Evolutionary conservation across 768 basidiomycete genomes (phyloP), one percentile per base, ranked within the genome.

Genomic region (Lepiota venenata): DNA sequence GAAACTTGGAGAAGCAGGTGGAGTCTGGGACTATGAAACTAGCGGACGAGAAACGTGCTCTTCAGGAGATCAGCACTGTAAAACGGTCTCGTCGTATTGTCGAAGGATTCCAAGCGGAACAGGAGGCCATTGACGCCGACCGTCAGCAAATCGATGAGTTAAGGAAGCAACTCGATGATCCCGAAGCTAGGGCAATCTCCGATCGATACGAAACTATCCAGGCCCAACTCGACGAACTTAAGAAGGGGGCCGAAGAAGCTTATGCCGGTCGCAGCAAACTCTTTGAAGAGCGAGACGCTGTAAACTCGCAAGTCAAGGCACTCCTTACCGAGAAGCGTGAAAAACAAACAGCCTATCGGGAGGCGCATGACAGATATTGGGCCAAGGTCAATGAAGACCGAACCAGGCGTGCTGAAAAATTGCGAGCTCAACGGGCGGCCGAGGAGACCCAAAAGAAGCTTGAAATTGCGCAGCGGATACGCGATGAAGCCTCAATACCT

Each of bases 11-110:
- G 47, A 87, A 83, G 64, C 90, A 93, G 66, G 86, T 99, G 50
- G 96, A 98, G 66, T 91, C 91, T 4, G 96, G 96, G 21, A 83
- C 63, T 55, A 79, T 99, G 80, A 97, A 92, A 66, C 79, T 98
- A 55, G 93, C 86, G 22, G 95, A 97, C 53, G 97, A 99, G 72
- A 98, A 97, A 73, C 87, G 93, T 48, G 91, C 94, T 4, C 79
- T 99, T n/a, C 80, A 83, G 60, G 96, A 98, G 62, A 96, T 99
- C 57, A 82, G 78, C 57, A 77, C 79, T 41, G 73, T 77, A 58
- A 91, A 82, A 64, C 87, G 92, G 40, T 78, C 71, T 55, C 85
- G 92, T 48, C 85, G 79, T 66, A 72, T 74, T 11, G 84, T 98
- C 55, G 94, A 98, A 69, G 67, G 79, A 49, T 93, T 95, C 76